Base-by-base conservation (phyloP, 1,284 basidiomycete species). In the Phellopilus nigrolimitatus region DNA sequence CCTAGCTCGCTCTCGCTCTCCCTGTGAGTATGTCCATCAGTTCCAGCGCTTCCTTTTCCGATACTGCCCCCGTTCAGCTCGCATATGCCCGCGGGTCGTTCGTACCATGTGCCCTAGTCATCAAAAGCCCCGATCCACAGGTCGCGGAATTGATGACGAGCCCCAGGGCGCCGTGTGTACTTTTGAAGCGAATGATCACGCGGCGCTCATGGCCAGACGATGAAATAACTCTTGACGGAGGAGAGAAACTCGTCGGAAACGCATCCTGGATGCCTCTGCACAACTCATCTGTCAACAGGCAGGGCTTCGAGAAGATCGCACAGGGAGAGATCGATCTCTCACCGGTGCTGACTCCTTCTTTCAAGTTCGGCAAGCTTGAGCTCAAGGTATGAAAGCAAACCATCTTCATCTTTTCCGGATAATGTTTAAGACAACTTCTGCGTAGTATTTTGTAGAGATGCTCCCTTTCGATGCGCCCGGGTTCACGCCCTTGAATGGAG, bases 251-350 rank as follows among this genome's bases (percentile, higher is more conserved):
- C 19, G 30, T 53, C 17, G 33, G 27, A 19, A 47, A 53, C 24
- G 51, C 44, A 9, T 25, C 28, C 13, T 53, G 51, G 51, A 36
- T 15, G 17, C 25, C 27, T 27, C 19, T 19, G 8, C 47, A 21
- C 27, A 30, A 30, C 17, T 28, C 30, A 13, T 21, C 28, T 12
- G 31, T 22, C n/a, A 19, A 1, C 12, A 17, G 10, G 19, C 13
- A 10, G 13, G 36, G 28, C 15, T 36, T 30, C 22, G 46, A 33
- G 15, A 45, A 33, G 36, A 5, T 33, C 15, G 9, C 51, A 27
- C 42, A 55, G 28, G 53, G 53, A 15, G 49, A 55, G 28, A 50
- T 55, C 34, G 24, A 15, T 5, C 15, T 55, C 6, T 42, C 53
- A 22, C 36, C 33, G 12, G 41, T 21, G 12, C 6, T 38, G 17